phyloP scores from a whole-genome alignment of 306 rosid genomes.

The Vicia villosa region DNA sequence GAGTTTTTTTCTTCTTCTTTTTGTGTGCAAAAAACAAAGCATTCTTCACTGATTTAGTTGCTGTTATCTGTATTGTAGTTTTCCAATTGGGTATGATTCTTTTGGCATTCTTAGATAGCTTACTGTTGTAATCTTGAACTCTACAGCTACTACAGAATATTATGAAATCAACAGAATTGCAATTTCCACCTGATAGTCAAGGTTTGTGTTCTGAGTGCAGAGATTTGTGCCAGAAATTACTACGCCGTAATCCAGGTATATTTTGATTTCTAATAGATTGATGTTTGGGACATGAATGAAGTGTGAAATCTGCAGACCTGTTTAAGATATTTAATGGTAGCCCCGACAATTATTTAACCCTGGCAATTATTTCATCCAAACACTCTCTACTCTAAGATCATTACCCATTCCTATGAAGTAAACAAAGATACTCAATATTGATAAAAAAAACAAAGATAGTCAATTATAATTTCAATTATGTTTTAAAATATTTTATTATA shows the following conservation, averaged over 20 bases:
- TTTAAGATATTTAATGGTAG: conserved; percentile 26
- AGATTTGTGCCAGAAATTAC: conserved; percentile 88
- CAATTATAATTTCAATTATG: neutral
- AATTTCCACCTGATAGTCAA: conserved; percentile 66
- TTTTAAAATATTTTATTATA: neutral
- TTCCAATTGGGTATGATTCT: conserved; percentile 29
- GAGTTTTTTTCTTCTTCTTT: neutral
- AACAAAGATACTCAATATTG: neutral
- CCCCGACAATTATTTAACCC: conserved; percentile 17
- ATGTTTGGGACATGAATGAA: conserved; percentile 25
- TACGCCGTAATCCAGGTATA: conserved; percentile 95
- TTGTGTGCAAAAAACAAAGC: conserved; percentile 9
- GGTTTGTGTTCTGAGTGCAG: conserved; percentile 78
- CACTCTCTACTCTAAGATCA: neutral
- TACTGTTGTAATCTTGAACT: conserved; percentile 28
- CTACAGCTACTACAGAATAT: conserved; percentile 97
- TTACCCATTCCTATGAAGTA: neutral
- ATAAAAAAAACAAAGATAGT: neutral
- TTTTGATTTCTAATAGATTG: conserved; percentile 33
- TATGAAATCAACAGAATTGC: conserved; percentile 79
- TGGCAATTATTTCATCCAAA: neutral
- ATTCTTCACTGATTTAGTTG: conserved; percentile 30
- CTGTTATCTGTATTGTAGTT: conserved; percentile 19
- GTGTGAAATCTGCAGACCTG: conserved; percentile 7
- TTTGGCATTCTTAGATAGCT: conserved; percentile 31